phyloP scores from a whole-genome alignment of 768 basidiomycete genomes.

The Tylopilus rubrobrunneus region DNA sequence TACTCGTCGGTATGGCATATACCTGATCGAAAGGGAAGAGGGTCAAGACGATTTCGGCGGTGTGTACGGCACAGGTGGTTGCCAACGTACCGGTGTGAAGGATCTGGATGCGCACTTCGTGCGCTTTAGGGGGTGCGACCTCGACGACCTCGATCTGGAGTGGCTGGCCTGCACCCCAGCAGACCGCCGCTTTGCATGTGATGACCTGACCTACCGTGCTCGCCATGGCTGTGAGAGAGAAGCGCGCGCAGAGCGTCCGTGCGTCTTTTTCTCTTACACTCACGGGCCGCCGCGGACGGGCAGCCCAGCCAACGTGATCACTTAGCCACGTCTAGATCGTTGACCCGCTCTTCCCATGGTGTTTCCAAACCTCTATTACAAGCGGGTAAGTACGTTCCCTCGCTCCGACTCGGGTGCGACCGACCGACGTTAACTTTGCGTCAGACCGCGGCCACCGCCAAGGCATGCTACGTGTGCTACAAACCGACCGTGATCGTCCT shows the following conservation, averaged over 20 bases:
- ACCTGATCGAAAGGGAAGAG: conserved; percentile 39
- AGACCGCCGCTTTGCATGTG: conserved; percentile 90
- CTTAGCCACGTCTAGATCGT: too few relatives aligned
- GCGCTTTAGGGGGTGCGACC: conserved; percentile 83
- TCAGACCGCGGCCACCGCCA: conserved; percentile 75
- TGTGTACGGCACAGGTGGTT: conserved; percentile 2
- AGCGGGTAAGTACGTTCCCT: conserved; percentile 67
- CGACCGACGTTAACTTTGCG: background rate
- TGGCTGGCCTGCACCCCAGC: conserved; percentile 88
- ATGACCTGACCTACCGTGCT: conserved; percentile 71
- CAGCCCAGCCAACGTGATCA: too few relatives aligned
- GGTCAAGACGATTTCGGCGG: background rate
- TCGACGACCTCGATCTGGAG: conserved; percentile 90
- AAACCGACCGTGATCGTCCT: conserved; percentile 81
- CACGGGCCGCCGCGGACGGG: too few relatives aligned
- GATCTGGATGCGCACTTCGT: conserved; percentile 93
- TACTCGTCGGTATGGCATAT: conserved; percentile 99
- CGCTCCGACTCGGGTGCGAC: background rate
- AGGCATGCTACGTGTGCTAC: conserved; percentile 75
- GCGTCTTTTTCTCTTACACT: background rate
- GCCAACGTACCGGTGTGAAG: conserved; percentile 72
- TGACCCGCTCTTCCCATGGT: conserved; percentile 41
- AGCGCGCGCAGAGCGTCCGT: background rate
- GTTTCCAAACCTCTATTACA: conserved; percentile 85
- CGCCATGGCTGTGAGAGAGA: conserved; percentile 49